Base-by-base conservation (phyloP, 805 yeast species). In the Candida rishiriensis region DNA sequence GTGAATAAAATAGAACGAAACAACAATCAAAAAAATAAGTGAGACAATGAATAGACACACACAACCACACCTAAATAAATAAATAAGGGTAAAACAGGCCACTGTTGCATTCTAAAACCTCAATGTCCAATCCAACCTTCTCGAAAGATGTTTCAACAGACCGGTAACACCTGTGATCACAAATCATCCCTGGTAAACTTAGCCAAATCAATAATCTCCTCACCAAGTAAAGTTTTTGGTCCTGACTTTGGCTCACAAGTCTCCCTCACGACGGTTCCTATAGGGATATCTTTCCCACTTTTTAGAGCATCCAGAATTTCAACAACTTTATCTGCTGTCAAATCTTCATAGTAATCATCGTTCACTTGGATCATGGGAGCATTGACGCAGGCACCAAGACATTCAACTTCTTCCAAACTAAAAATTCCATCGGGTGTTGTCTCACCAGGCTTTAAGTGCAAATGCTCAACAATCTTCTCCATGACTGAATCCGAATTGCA, bases 331-430 rank as follows among this genome's bases (percentile, higher is more conserved):
- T 83, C 84, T 18, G 81, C 73, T 31, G 90, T 83, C 66, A 87
- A 74, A 65, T 87, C 96, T 69, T 87, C 96, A 59, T 74, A 83
- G 68, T 71, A 87, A 61, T 84, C 89, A 66, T 87, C 95, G 65
- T 85, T 86, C 42, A 87, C 69, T 49, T 87, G 95, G 43, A 88
- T 71, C 88, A 87, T 87, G 42, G 96, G 96, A 8, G 86, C 96
- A 64, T 87, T 87, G 40, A 87, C 89, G 73, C 96, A 87, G 3
- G 96, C 96, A 46, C 96, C 96, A 40, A 86, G 77, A 68, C 96
- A 87, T 69, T 87, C 96, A 50, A 87, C 95, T 65, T 87, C 96
- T 57, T 85, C 87, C 50, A 87, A 69, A 14, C 95, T 85, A 72
- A 87, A 87, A 53, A 82, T 66, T 32, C 80, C 80, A 68, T 88